Evolutionary conservation across 768 basidiomycete genomes (phyloP), one percentile per base, ranked within the genome.

Genomic region (Mycena polygramma): DNA sequence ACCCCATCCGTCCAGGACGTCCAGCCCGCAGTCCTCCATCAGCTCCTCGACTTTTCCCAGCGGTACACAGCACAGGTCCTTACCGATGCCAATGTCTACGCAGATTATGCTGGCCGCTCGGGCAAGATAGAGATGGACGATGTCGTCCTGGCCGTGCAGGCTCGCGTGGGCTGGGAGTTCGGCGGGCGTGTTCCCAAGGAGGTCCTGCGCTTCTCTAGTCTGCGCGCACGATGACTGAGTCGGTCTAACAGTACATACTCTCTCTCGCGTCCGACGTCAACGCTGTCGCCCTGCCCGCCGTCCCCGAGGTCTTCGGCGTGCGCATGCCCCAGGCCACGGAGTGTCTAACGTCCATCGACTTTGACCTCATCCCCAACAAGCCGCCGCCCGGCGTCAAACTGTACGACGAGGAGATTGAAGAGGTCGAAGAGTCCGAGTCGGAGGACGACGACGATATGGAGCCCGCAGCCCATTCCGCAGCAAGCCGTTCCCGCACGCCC

Each of bases 111-210:
- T 22, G 92, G 93, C 17, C 86, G 91, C 52, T 79, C 89, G 4
- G 92, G 91, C 68, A 94, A 92, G 82, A 85, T 96, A 63, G 94
- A 95, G 72, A 88, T 91, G 85, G 94, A 96, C 71, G 94, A 96
- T 79, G 83, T 94, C 55, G 87, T 89, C 5, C 84, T 96, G 48
- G 93, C 94, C 2, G 91, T 95, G 7, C 94, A 96, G 79, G 94
- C 94, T 8, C 90, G 94, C 66, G 95, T 96, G 6, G 95, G 94
- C 51, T 96, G 95, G 95, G 95, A 96, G 79, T 93, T 95, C 78
- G 94, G 94, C 26, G 94, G 95, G 8, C 87, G 94, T 46, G 89
- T 96, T 36, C 94, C 94, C 4, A 95, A 95, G 81, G 94, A 96
- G 89, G 94, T 95, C 83, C 79, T 30, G 24, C 17, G 1, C 57